A percentile compares a stretch with the other conserved stretches of the same genome.
Evolutionary conservation across 2,329 filamentous ascomycete genomes (phyloP).

Genomic region (Pyrenophora graminea): DNA sequence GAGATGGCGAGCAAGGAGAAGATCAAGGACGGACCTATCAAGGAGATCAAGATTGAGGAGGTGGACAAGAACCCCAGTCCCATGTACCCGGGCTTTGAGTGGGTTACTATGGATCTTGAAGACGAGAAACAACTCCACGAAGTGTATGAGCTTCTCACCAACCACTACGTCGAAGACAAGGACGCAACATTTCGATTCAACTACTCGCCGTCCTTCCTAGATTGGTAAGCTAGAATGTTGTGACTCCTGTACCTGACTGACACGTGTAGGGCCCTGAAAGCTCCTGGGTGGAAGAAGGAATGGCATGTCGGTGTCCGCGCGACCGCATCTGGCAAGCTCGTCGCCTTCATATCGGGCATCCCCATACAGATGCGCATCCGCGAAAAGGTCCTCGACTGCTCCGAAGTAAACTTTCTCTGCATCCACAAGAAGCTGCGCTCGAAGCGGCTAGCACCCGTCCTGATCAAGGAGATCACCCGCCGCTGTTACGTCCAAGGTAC

Average conservation of each 20-base stretch:
- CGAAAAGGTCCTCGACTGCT: slow-evolving; percentile 72
- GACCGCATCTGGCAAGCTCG: slow-evolving; percentile 79
- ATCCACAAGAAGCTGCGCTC: slow-evolving; percentile 96
- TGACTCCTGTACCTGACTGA: slow-evolving; percentile 9
- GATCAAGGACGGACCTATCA: slow-evolving; percentile 79
- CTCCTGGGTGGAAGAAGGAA: slow-evolving; percentile 88
- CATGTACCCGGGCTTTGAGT: slow-evolving; percentile 82
- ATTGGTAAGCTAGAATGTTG: slow-evolving; percentile 64
- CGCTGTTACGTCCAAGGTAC: slow-evolving; percentile 84
- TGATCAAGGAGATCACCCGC: slow-evolving; percentile 97
- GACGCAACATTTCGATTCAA: slow-evolving; percentile 98
- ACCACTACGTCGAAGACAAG: slow-evolving; percentile 96
- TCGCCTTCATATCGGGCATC: slow-evolving; percentile 94
- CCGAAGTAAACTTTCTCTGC: slow-evolving; percentile 97
- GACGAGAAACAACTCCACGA: slow-evolving; percentile 79
- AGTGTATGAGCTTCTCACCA: slow-evolving; percentile 86
- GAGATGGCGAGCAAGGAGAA: slow-evolving; percentile 51
- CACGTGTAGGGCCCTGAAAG: slow-evolving; percentile 77
- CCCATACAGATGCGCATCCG: slow-evolving; percentile 83
- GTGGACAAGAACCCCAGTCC: slow-evolving; percentile 77
- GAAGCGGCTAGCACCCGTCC: slow-evolving; percentile 87
- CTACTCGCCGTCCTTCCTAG: slow-evolving; percentile 85
- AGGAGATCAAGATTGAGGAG: slow-evolving; percentile 74
- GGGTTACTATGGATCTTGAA: slow-evolving; percentile 86
- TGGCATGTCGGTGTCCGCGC: slow-evolving; percentile 96